Conservation (phyloP, 257 asterid species). For the Solanum etuberosum region DNA sequence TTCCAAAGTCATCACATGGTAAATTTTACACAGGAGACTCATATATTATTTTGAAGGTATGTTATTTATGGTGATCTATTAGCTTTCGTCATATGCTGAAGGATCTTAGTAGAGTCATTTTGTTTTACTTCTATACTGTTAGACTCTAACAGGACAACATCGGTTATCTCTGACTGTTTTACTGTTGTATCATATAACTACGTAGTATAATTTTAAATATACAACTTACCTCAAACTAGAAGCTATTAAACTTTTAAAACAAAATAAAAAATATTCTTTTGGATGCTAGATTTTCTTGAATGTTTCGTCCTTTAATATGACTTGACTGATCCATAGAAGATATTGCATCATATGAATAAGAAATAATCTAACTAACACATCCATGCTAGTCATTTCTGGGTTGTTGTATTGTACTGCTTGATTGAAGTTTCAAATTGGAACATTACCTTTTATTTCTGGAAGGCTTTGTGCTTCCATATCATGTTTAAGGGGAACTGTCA, state of each 20-base stretch:
- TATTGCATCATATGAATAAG: neutral
- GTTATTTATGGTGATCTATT: neutral
- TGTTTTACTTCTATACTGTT: neutral
- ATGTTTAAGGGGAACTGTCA: neutral
- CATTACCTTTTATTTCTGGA: neutral
- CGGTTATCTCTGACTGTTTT: neutral
- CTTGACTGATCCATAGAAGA: neutral
- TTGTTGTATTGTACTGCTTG: neutral
- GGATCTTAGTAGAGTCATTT: neutral
- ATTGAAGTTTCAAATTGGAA: neutral
- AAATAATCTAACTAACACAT: neutral
- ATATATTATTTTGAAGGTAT: slow-evolving; percentile 76
- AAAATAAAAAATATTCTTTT: neutral
- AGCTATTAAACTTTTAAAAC: neutral
- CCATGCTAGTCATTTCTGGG: neutral
- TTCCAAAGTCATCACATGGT: slow-evolving; percentile 65
- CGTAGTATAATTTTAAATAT: neutral
- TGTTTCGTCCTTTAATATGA: neutral
- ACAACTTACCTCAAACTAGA: neutral
- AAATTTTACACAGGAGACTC: slow-evolving; percentile 84
- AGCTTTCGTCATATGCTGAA: neutral
- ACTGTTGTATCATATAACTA: neutral
- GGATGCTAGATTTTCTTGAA: neutral
- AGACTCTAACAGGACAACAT: neutral
- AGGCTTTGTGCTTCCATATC: neutral